Conservation (phyloP, 176 grass and related monocot genomes). For the Eleusine indica region DNA sequence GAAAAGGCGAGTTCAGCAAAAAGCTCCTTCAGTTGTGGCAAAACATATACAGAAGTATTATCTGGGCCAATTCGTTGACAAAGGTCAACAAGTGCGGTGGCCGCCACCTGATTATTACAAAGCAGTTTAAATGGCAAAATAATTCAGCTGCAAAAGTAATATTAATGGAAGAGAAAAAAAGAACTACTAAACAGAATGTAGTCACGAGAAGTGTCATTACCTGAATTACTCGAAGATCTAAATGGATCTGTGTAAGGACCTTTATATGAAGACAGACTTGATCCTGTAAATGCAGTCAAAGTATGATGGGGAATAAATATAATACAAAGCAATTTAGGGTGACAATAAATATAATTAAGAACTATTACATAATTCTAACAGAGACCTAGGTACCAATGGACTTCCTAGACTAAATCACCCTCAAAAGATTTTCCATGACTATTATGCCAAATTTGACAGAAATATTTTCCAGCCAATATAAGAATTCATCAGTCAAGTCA, state of each 20-base stretch:
- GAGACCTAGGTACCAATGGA: neutral
- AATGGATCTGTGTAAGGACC: conserved; percentile 70
- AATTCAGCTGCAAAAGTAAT: neutral
- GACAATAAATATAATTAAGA: conserved; percentile 3
- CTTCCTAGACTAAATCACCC: conserved; percentile 16
- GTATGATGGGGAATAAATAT: conserved; percentile 17
- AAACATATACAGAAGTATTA: conserved; percentile 56
- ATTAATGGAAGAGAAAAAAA: conserved; percentile 2
- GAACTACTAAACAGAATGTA: conserved; percentile 4
- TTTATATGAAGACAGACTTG: conserved; percentile 80
- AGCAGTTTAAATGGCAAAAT: conserved; percentile 14
- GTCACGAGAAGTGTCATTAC: conserved; percentile 39
- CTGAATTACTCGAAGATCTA: conserved; percentile 81
- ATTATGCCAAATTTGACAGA: conserved; percentile 30
- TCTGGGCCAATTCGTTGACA: conserved; percentile 83
- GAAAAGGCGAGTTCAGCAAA: conserved; percentile 90
- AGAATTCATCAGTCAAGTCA: conserved; percentile 31
- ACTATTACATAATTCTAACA: neutral
- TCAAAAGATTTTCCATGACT: conserved; percentile 1
- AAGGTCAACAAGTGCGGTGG: conserved; percentile 63
- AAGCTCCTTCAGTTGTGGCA: conserved; percentile 77
- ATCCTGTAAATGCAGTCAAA: conserved; percentile 66
- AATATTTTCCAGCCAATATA: conserved; percentile 6
- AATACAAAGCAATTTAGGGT: conserved; percentile 25
- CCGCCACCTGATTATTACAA: conserved; percentile 74